Evolutionary conservation across 73 alveolate genomes (phyloP).

Genomic region (Paramecium bursaria): DNA sequence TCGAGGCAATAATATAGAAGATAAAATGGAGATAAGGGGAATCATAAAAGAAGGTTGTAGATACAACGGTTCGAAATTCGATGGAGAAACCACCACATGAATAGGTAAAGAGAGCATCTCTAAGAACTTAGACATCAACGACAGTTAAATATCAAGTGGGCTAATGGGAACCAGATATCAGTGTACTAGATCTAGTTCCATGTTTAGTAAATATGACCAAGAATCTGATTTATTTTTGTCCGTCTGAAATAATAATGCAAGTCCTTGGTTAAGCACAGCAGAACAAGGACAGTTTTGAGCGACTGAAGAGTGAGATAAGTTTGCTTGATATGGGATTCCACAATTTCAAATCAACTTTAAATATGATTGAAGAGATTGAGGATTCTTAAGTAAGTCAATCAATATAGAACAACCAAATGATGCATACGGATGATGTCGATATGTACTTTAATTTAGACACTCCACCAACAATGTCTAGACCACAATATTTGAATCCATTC

Average conservation of each 20-base stretch:
- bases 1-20: constrained; percentile 1
- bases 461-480: constrained; percentile 46
- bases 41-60: background rate
- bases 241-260: background rate
- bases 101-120: background rate
- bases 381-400: constrained; percentile 12
- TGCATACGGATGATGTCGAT: constrained; percentile 14
- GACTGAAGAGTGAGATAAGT: constrained; percentile 18
- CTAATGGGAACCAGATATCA: background rate
- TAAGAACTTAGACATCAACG: background rate
- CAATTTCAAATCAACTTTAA: constrained; percentile 28
- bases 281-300: constrained; percentile 8
- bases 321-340: constrained; percentile 11
- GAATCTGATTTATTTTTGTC: constrained; percentile 29
- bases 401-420: no score
- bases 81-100: background rate
- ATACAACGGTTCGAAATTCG: background rate
- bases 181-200: constrained; percentile 10
- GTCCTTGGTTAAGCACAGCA: background rate
- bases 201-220: constrained; percentile 40
- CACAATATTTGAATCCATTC: constrained; percentile 3
- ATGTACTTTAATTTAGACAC: constrained; percentile 31
- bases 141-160: constrained; percentile 5
- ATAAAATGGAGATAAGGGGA: constrained; percentile 12
- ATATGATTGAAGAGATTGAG: constrained; percentile 56